Conservation (phyloP, 2,329 filamentous ascomycete genomes). For the Alternaria atra region DNA sequence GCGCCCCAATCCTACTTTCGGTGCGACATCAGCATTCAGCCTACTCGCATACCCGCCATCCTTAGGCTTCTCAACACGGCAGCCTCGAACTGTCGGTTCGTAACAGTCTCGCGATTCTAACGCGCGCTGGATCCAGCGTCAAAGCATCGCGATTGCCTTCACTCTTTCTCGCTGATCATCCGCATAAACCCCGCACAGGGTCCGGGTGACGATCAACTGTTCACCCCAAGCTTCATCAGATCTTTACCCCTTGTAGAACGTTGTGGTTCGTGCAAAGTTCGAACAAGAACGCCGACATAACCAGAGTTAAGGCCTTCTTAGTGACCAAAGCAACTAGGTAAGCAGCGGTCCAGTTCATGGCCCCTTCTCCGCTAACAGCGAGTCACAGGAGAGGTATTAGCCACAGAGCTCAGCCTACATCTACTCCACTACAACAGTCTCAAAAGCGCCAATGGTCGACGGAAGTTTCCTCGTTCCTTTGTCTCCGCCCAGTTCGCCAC, state of each 20-base stretch:
- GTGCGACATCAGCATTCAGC: slow-evolving; percentile 49
- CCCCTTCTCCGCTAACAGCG: slow-evolving; percentile 29
- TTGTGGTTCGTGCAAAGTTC: neutral
- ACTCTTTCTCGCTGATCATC: slow-evolving; percentile 40
- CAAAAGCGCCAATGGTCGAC: slow-evolving; percentile 54
- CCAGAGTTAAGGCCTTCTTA: slow-evolving; percentile 14
- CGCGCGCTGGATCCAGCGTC: slow-evolving; percentile 32
- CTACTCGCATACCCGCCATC: slow-evolving; percentile 45
- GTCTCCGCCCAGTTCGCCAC: slow-evolving; percentile 61
- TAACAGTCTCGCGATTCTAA: slow-evolving; percentile 38
- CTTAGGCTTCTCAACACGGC: slow-evolving; percentile 36
- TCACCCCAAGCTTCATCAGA: slow-evolving; percentile 35
- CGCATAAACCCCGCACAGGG: slow-evolving; percentile 44
- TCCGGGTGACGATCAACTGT: slow-evolving; percentile 39
- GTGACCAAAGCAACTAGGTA: slow-evolving; percentile 15
- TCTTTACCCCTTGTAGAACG: slow-evolving; percentile 28
- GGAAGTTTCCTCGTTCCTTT: slow-evolving; percentile 57
- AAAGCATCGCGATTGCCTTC: slow-evolving; percentile 36
- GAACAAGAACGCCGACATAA: neutral
- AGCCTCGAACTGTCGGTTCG: slow-evolving; percentile 32
- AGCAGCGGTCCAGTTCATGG: slow-evolving; percentile 7
- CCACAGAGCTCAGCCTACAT: slow-evolving; percentile 31
- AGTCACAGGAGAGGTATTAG: slow-evolving; percentile 34
- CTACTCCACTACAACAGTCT: slow-evolving; percentile 25
- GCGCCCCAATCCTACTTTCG: slow-evolving; percentile 44